phyloP scores from a whole-genome alignment of 1,139 yeast genomes.

The Lodderomyces metapsilosis region DNA sequence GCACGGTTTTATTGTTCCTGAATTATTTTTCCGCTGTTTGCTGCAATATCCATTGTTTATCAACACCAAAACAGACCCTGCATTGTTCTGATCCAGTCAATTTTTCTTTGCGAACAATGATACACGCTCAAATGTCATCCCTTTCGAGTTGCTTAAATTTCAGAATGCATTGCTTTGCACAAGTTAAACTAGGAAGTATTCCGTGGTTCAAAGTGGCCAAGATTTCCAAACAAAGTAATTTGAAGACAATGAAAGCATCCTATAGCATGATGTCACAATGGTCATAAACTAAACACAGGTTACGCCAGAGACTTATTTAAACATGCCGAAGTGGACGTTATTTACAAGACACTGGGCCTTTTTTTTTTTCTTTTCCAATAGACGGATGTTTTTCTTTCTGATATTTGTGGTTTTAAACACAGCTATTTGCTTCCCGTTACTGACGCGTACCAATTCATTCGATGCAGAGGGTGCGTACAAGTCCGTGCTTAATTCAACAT shows the following conservation, averaged over 20 bases:
- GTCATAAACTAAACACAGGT: too few species aligned
- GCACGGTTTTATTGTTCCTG: conserved; percentile 1
- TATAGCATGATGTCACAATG: background rate
- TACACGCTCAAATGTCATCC: background rate
- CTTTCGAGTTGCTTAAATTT: background rate
- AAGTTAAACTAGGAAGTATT: background rate
- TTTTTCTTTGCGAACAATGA: too few species aligned
- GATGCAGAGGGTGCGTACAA: conserved; percentile 7
- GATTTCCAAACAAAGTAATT: background rate
- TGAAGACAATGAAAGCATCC: background rate
- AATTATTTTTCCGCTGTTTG: background rate
- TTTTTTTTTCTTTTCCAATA: background rate
- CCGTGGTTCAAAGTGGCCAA: background rate
- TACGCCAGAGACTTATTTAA: too few species aligned
- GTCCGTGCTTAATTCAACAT: conserved; percentile 8
- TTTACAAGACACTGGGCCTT: too few species aligned
- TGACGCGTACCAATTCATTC: background rate
- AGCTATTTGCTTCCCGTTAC: background rate
- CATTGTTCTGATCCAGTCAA: background rate
- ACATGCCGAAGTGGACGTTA: too few species aligned
- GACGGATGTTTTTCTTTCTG: background rate
- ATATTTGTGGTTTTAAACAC: background rate
- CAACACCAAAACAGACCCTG: conserved; percentile 1
- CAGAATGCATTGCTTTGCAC: background rate
- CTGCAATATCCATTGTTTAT: background rate